Conservation (phyloP, 495 filamentous ascomycete genomes). For the Penicillium lividum region DNA sequence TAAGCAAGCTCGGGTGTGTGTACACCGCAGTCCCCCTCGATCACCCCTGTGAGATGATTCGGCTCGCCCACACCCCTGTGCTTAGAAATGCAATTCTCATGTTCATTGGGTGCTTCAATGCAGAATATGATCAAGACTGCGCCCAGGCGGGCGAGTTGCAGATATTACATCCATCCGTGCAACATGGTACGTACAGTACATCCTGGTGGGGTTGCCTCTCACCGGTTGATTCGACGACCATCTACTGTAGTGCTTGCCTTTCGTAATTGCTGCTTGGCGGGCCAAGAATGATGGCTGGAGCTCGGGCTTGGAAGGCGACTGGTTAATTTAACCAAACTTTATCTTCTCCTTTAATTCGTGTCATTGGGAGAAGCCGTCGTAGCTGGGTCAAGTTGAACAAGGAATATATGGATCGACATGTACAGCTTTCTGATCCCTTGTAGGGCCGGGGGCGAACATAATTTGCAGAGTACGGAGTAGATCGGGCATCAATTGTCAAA, state of each 20-base stretch:
- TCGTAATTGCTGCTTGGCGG: background rate
- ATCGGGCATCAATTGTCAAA: background rate
- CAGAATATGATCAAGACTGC: background rate
- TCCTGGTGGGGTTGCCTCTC: conserved; percentile 18
- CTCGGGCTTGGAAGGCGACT: background rate
- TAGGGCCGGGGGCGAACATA: background rate
- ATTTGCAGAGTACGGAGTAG: background rate
- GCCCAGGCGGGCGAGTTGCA: conserved; percentile 8
- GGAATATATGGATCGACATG: background rate
- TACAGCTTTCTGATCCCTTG: background rate
- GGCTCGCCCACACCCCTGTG: background rate
- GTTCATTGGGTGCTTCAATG: conserved; percentile 1
- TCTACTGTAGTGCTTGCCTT: background rate
- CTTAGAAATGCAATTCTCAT: background rate
- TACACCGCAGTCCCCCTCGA: conserved; percentile 6
- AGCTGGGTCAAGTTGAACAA: too few relatives aligned
- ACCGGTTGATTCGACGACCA: conserved; percentile 9
- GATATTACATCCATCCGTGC: conserved; percentile 6
- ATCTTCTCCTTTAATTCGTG: background rate
- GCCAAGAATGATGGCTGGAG: background rate
- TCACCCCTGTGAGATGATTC: conserved; percentile 2
- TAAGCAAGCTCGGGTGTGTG: conserved; percentile 1
- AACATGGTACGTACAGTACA: conserved; percentile 6
- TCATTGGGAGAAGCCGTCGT: background rate
- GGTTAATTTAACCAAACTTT: conserved; percentile 6